Conservation (phyloP, 2,329 filamentous ascomycete species). For the Cercospora zeina region DNA sequence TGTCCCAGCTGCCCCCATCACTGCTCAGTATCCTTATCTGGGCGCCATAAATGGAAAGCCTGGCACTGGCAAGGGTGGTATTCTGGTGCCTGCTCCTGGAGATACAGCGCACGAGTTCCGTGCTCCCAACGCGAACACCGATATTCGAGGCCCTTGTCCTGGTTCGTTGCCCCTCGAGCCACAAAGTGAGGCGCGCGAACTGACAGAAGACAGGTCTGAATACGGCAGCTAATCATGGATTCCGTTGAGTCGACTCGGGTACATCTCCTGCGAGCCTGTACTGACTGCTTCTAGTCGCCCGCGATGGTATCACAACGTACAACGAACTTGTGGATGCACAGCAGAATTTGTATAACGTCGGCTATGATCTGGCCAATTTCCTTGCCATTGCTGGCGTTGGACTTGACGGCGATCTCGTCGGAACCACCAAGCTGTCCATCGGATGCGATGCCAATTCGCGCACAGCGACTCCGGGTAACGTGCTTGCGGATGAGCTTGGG, state of each 20-base stretch:
- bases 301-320: constrained; percentile 45
- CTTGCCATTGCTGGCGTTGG: constrained; percentile 36
- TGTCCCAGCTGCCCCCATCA: constrained; percentile 39
- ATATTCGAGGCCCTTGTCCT: constrained; percentile 45
- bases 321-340: constrained; percentile 46
- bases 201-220: not conserved
- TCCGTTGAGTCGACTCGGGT: constrained; percentile 22
- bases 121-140: constrained; percentile 38
- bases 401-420: constrained; percentile 25
- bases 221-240: constrained; percentile 45
- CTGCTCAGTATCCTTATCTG: constrained; percentile 43
- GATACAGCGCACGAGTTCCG: constrained; percentile 43
- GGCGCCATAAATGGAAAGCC: constrained; percentile 45
- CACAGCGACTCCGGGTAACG: constrained; percentile 37
- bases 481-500: constrained; percentile 42
- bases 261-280: not conserved
- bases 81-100: constrained; percentile 46
- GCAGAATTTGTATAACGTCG: constrained; percentile 49
- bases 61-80: constrained; percentile 45
- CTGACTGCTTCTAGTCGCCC: constrained; percentile 27
- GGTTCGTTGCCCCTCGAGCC: not conserved
- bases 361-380: constrained; percentile 43
- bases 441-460: constrained; percentile 46
- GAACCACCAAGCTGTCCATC: constrained; percentile 44
- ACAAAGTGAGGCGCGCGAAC: not conserved